Base-by-base conservation (phyloP, 768 basidiomycete species). In the Lepiota venenata region DNA sequence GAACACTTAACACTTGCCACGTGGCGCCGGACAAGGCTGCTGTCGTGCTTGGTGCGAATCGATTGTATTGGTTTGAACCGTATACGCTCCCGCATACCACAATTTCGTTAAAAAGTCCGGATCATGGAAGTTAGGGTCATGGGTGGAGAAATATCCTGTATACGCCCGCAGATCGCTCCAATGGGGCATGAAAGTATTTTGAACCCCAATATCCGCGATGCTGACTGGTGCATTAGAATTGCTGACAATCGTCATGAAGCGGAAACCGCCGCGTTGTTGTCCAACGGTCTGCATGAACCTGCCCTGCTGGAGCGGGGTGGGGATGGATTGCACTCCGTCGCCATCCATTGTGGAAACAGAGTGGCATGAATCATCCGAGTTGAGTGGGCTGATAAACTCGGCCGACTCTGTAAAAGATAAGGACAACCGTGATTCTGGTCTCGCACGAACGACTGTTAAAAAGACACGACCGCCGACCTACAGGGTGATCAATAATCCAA, bases 21-120 rank as follows among this genome's bases (percentile, higher is more conserved):
- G 29, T 15, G 59, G 58, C 15, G 42, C 37, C 16, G 68, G 66
- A 50, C 71, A 70, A 11, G 67, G 70, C 35, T 65, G 63, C 49
- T 68, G 66, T 16, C 70, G 62, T 15, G 71, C 71, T 55, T 72
- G 61, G 44, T 71, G 64, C 0, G 61, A 60, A 53, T 72, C 70
- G 32, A 79, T 72, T 0, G 74, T 77, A 56, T 77, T 75, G 4
- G 75, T 79, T 60, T 80, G 78, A 37, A 80, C 75, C 0, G 79
- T 81, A 54, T 80, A 81, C 21, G 79, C 79, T 8, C 79, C 79
- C 12, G 78, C 75, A 58, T 80, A 81, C 79, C 79, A 81, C 21
- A 80, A 58, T 59, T 76, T 80, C n/a, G 76, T 79, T 56, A 79
- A 56, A 55, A 79, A 77, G 54, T 75, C 61, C 14, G 66, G 59